Percentiles rank a stretch among this genome's conserved stretches.
These are phyloP conservation scores for Pseudogymnoascus sp. DNA, from an alignment of 2,329 filamentous ascomycete species.

Conservation along the genomic window DNA sequence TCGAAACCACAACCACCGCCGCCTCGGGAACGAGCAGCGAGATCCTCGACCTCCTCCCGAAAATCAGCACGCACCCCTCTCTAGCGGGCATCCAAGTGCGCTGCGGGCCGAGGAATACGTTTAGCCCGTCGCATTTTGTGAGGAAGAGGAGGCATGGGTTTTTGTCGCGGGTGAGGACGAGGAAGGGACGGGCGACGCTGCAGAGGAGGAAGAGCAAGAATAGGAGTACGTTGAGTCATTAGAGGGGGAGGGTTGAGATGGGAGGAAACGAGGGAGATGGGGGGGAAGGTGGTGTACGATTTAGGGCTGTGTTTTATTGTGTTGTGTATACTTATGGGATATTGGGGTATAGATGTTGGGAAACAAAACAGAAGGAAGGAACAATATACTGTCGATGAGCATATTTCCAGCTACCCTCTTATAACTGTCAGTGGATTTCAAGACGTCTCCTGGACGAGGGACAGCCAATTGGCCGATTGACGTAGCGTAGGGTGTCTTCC, in stretches of 20 bases:
- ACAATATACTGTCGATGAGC: background rate
- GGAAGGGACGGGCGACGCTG: constrained; percentile 25
- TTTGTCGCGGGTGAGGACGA: constrained; percentile 25
- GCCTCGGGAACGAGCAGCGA: background rate
- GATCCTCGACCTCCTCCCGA: constrained; percentile 23
- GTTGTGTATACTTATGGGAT: background rate
- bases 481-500: background rate
- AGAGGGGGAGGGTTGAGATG: background rate
- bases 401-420: background rate
- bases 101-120: constrained; percentile 28
- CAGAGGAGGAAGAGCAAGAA: constrained; percentile 25
- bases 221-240: constrained; percentile 29
- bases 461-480: background rate
- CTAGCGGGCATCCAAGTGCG: constrained; percentile 24
- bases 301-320: background rate
- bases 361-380: background rate
- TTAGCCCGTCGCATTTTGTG: constrained; percentile 29
- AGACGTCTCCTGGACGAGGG: background rate
- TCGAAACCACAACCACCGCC: no score
- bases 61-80: constrained; percentile 25
- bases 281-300: background rate
- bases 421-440: no score
- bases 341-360: background rate
- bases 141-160: constrained; percentile 30
- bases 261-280: background rate